Conservation (phyloP, 1,284 basidiomycete genomes). For the Mycena sp. region DNA sequence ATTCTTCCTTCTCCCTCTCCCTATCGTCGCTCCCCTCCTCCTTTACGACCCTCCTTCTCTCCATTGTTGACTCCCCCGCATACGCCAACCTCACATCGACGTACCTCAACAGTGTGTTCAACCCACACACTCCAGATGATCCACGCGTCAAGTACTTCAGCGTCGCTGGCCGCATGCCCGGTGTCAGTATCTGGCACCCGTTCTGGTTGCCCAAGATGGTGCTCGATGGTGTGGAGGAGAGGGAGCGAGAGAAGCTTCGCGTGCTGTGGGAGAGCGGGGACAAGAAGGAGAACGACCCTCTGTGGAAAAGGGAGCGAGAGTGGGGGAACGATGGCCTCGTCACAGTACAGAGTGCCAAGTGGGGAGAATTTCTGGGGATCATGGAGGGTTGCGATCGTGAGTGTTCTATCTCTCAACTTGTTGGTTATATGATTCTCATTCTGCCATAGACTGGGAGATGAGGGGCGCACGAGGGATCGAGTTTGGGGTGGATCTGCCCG, state of each 20-base stretch:
- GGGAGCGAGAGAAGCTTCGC: constrained; percentile 52
- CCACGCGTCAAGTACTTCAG: constrained; percentile 92
- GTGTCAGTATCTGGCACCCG: constrained; percentile 90
- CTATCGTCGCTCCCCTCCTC: constrained; percentile 77
- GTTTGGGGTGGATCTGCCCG: constrained; percentile 67
- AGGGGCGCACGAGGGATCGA: constrained; percentile 82
- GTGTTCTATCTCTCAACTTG: constrained; percentile 29
- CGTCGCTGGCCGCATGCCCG: constrained; percentile 81
- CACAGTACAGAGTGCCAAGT: constrained; percentile 87
- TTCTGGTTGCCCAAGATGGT: constrained; percentile 97
- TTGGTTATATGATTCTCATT: not conserved
- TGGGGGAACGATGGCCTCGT: constrained; percentile 98
- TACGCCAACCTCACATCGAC: constrained; percentile 94
- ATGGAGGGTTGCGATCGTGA: constrained; percentile 89
- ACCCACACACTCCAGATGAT: constrained; percentile 89
- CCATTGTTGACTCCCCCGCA: constrained; percentile 94
- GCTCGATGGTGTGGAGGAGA: constrained; percentile 81
- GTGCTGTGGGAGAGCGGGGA: constrained; percentile 41
- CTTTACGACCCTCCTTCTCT: constrained; percentile 90
- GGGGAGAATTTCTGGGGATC: constrained; percentile 94
- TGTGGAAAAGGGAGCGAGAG: constrained; percentile 61
- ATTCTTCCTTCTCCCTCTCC: constrained; percentile 40
- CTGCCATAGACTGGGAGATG: constrained; percentile 84
- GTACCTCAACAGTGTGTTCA: constrained; percentile 90
- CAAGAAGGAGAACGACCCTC: constrained; percentile 32